A percentile compares a stretch with the other conserved stretches of the same genome.
phyloP scores from a whole-genome alignment of 768 basidiomycete species.

The Amanita pseudoporphyria region DNA sequence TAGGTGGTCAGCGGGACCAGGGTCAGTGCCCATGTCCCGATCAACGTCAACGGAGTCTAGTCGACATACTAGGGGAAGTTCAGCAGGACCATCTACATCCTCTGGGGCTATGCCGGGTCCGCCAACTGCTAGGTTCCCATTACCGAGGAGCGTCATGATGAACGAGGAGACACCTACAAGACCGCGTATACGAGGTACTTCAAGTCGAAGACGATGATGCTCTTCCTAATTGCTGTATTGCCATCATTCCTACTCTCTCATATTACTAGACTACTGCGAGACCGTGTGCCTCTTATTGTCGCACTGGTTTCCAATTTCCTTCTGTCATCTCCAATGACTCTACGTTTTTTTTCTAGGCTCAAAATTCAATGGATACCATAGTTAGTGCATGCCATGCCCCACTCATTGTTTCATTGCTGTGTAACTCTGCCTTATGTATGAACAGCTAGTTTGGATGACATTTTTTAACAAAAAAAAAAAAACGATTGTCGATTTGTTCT shows the following conservation, averaged over 20 bases:
- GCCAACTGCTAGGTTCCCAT: constrained; percentile 16
- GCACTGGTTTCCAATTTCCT: neutral
- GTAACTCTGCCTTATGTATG: neutral
- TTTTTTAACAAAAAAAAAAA: too few relatives aligned
- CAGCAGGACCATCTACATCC: neutral
- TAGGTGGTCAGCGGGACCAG: constrained; percentile 18
- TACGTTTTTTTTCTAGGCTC: neutral
- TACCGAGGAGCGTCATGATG: constrained; percentile 22
- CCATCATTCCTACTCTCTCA: neutral
- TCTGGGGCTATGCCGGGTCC: constrained; percentile 10
- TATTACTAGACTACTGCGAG: neutral
- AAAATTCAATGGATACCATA: neutral
- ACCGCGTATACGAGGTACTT: constrained; percentile 38
- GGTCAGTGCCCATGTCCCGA: constrained; percentile 8
- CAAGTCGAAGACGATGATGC: constrained; percentile 37
- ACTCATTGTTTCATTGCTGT: neutral
- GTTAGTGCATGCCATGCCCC: neutral
- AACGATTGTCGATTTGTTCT: too few relatives aligned
- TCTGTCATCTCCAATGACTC: too few relatives aligned
- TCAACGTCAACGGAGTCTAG: constrained; percentile 8
- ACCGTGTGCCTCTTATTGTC: neutral
- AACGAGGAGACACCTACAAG: constrained; percentile 51
- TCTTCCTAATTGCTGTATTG: neutral
- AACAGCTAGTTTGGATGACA: constrained; percentile 4
- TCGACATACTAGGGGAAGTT: constrained; percentile 1